Conservation (phyloP, 345 rosid genomes). For the Trapa incisa region DNA sequence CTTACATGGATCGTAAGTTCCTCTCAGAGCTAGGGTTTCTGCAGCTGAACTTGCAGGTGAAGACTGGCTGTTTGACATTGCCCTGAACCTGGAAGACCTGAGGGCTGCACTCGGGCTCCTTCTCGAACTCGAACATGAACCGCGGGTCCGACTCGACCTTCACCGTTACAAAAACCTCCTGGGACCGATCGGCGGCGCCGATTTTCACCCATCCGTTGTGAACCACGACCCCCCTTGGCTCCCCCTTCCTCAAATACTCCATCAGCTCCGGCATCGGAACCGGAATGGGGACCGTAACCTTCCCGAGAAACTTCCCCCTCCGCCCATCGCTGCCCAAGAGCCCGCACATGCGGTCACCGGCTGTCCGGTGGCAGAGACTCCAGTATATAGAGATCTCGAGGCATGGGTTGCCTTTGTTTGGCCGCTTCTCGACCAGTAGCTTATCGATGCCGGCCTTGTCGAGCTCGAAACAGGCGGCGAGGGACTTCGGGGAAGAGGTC, state of each 20-base stretch:
- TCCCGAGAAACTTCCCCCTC: constrained; percentile 50
- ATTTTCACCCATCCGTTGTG: constrained; percentile 78
- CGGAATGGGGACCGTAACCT: constrained; percentile 29
- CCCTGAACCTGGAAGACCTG: constrained; percentile 88
- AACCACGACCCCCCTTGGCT: constrained; percentile 32
- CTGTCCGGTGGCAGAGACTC: constrained; percentile 11
- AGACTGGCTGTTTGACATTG: constrained; percentile 71
- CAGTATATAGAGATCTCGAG: constrained; percentile 40
- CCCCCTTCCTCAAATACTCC: constrained; percentile 47
- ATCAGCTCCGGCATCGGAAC: constrained; percentile 6
- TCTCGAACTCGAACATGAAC: constrained; percentile 92
- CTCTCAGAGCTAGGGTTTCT: too few species aligned
- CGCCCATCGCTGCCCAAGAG: constrained; percentile 8
- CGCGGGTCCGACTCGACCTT: constrained; percentile 85
- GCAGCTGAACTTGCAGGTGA: constrained; percentile 9
- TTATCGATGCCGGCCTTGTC: constrained; percentile 38
- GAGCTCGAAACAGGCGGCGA: constrained; percentile 60
- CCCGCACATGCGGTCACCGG: constrained; percentile 23
- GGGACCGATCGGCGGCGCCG: constrained; percentile 26
- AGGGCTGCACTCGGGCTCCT: constrained; percentile 97
- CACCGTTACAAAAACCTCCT: constrained; percentile 46
- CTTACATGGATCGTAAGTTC: too few species aligned
- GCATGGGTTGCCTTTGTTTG: constrained; percentile 8
- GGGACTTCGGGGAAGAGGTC: constrained; percentile 17
- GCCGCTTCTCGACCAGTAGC: constrained; percentile 8